A percentile compares a stretch with the other conserved stretches of the same genome.
phyloP scores from a whole-genome alignment of 2,329 filamentous ascomycete genomes.

The Pseudogymnoascus sp. region DNA sequence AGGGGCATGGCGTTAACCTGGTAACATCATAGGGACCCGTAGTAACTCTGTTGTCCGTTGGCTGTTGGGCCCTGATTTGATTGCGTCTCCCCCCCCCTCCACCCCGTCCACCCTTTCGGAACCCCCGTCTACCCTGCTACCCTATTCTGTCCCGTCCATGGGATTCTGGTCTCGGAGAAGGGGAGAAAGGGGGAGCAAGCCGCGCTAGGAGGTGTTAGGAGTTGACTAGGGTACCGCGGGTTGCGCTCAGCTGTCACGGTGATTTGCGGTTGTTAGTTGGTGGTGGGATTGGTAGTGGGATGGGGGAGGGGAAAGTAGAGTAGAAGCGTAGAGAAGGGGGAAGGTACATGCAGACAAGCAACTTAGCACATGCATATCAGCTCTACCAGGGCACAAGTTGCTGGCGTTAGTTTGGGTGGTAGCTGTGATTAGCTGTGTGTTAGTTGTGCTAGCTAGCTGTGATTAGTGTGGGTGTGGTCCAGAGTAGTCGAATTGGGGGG shows the following conservation, averaged over 20 bases:
- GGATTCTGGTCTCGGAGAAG: neutral
- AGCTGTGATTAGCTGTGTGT: no score
- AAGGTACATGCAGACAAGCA: neutral
- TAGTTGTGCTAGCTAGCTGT: neutral
- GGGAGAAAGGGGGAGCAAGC: neutral
- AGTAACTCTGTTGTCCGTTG: neutral
- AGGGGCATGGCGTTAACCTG: neutral
- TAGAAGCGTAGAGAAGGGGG: neutral
- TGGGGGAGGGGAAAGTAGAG: neutral
- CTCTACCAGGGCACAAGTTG: neutral
- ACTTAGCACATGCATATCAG: neutral
- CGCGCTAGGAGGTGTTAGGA: neutral
- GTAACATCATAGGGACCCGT: neutral
- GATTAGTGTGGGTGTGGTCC: neutral
- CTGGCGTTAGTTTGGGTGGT: no score
- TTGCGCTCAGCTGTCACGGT: neutral
- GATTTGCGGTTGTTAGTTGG: no score
- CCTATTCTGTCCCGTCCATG: neutral
- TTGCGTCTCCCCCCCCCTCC: neutral
- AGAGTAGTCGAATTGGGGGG: neutral
- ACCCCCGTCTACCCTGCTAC: neutral
- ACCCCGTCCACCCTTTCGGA: neutral
- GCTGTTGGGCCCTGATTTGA: neutral
- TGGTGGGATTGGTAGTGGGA: neutral
- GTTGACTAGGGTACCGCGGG: neutral